Base-by-base conservation (phyloP, 805 yeast genomes). In the Candida hispaniensis region DNA sequence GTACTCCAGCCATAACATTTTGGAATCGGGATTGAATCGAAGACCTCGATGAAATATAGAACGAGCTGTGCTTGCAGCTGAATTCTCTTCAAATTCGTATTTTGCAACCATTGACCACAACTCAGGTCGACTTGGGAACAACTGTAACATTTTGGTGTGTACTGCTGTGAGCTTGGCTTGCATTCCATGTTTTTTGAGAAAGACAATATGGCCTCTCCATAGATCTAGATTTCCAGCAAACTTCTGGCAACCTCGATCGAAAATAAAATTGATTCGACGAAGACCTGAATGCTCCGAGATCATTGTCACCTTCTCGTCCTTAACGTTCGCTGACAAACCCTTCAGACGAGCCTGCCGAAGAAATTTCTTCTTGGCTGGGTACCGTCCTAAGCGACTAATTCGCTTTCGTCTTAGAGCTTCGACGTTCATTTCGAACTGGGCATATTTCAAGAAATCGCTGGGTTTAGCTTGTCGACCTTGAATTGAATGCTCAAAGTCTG, bases 31-130 rank as follows among this genome's bases (percentile, higher is more conserved):
- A 51, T 88, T 88, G 55, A 91, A 79, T 54, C 93, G 67, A 24
- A 91, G 63, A 18, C 79, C 93, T 45, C 79, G 72, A 56, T 86
- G 95, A 55, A 85, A 74, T 15, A 91, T 66, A 7, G 73, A 72
- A 55, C 99, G 70, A 14, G 96, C 86, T 28, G 93, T 86, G 51
- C 78, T 75, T 27, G 93, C 81, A 47, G 85, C 79, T 24, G 88
- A 80, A 56, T 91, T 83, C 17, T 70, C 71, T 47, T 88, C 95
- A 49, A 81, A 77, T 59, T 91, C 97, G 58, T 82, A 83, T 52
- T 81, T 81, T 18, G 96, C 95, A 14, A 95, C 96, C 49, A 82
- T 71, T 26, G 91, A 71, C 98, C 98, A 91, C 11, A 88, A 79
- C 47, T 77, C 79, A 2, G 83, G 71, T 50, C 86, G 80, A 26